These are phyloP conservation scores for Botrytis porri DNA, from an alignment of 2,329 filamentous ascomycete species.

Conservation along the genomic window DNA sequence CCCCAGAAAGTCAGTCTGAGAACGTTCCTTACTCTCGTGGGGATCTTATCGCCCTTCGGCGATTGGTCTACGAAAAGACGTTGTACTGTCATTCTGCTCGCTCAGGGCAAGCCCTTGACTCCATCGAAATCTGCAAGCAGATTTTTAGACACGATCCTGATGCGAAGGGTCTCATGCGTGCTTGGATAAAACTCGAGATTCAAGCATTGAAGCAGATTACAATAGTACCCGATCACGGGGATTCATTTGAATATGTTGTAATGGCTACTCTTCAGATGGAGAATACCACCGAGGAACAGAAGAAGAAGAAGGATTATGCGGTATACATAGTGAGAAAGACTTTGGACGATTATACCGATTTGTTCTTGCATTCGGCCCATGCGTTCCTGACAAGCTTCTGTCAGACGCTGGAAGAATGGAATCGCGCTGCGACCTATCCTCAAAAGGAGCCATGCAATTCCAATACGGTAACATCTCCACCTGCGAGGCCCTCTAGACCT, in stretches of 20 bases:
- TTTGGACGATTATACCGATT: background rate
- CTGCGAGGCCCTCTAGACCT: background rate
- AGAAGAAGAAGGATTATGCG: background rate
- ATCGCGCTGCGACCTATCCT: background rate
- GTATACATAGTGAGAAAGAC: background rate
- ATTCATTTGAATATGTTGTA: background rate
- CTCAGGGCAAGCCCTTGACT: background rate
- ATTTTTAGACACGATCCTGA: background rate
- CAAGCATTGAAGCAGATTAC: background rate
- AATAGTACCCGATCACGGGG: background rate
- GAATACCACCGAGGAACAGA: background rate
- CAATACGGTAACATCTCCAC: too few relatives aligned
- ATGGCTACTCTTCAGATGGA: background rate
- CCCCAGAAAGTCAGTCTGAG: too few relatives aligned
- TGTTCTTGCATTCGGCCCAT: background rate
- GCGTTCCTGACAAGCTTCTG: background rate
- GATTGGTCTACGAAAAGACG: background rate
- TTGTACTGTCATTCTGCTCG: background rate
- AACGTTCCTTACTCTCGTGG: accelerated
- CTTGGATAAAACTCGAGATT: background rate
- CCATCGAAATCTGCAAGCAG: background rate
- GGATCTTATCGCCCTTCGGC: background rate
- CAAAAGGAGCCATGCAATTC: accelerated
- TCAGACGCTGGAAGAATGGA: background rate
- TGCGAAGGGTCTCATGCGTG: background rate